These are phyloP conservation scores for Neltuma alba DNA, from an alignment of 306 rosid genomes.

Conservation along the genomic window DNA sequence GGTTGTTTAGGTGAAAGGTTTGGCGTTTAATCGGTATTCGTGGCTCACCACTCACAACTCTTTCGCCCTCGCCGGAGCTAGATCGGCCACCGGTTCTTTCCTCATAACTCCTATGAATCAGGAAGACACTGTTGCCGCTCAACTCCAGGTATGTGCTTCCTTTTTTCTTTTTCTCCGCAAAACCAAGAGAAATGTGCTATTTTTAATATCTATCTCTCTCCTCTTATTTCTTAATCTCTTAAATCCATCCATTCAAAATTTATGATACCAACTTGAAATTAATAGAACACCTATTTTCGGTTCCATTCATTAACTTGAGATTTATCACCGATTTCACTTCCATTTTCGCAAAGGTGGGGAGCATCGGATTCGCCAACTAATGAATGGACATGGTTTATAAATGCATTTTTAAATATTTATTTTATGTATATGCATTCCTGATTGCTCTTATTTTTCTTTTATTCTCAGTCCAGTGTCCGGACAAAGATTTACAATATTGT, in stretches of 20 bases:
- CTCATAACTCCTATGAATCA: conserved; percentile 76
- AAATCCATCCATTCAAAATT: background rate
- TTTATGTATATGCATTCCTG: background rate
- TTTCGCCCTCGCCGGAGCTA: conserved; percentile 64
- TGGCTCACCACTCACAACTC: conserved; percentile 99
- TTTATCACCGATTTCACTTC: conserved; percentile 14
- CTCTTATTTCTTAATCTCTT: background rate
- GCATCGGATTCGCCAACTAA: conserved; percentile 26
- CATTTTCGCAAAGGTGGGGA: background rate
- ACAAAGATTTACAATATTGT: background rate
- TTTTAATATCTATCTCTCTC: background rate
- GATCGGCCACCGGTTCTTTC: conserved; percentile 64
- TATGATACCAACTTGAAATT: background rate
- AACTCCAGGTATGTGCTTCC: conserved; percentile 64
- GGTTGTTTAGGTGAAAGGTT: conserved; percentile 57
- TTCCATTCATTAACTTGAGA: too few species aligned
- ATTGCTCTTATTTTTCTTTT: background rate
- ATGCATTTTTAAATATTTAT: background rate
- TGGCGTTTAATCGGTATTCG: conserved; percentile 81
- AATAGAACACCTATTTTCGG: background rate
- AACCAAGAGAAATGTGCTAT: background rate
- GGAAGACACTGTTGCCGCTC: conserved; percentile 68
- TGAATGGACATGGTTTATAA: background rate
- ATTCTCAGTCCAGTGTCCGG: background rate
- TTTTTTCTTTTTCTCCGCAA: background rate